phyloP scores from a whole-genome alignment of 352 stramenopile genomes.

The Phytopythium vexans region DNA sequence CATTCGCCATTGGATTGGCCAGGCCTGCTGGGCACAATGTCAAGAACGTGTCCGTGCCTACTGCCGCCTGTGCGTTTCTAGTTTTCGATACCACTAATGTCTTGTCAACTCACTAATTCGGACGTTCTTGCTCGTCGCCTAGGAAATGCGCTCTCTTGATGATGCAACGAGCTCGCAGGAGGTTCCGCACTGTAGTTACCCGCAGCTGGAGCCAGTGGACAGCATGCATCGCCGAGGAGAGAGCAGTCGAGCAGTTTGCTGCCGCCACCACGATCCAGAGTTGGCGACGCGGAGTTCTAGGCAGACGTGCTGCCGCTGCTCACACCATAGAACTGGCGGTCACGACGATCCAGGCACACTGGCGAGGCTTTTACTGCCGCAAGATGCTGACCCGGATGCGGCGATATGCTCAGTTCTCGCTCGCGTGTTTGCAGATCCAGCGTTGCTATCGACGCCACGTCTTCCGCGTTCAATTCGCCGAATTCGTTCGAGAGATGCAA shows the following conservation, averaged over 20 bases:
- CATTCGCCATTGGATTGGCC: slow-evolving; percentile 25
- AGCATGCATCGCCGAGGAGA: slow-evolving; percentile 12
- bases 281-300: slow-evolving; percentile 32
- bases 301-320: slow-evolving; percentile 14
- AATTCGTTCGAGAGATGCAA: slow-evolving; percentile 22
- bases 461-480: slow-evolving; percentile 28
- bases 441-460: slow-evolving; percentile 30
- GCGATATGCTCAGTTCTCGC: slow-evolving; percentile 33
- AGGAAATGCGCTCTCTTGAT: slow-evolving; percentile 50
- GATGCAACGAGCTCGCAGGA: slow-evolving; percentile 28
- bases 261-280: slow-evolving; percentile 51
- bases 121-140: neutral
- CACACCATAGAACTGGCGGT: slow-evolving; percentile 26
- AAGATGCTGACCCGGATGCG: slow-evolving; percentile 32
- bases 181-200: slow-evolving; percentile 18
- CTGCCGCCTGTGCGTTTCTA: slow-evolving; percentile 41
- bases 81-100: neutral
- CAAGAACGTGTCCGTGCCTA: slow-evolving; percentile 25
- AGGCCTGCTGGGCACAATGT: slow-evolving; percentile 17
- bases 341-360: slow-evolving; percentile 35
- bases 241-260: slow-evolving; percentile 35
- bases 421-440: slow-evolving; percentile 31
- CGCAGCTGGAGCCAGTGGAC: slow-evolving; percentile 36
- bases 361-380: slow-evolving; percentile 49
- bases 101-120: neutral